Evolutionary conservation across 331 rosid genomes (phyloP), one percentile per base, ranked within the genome.

Genomic region (Rosa hybrid): DNA sequence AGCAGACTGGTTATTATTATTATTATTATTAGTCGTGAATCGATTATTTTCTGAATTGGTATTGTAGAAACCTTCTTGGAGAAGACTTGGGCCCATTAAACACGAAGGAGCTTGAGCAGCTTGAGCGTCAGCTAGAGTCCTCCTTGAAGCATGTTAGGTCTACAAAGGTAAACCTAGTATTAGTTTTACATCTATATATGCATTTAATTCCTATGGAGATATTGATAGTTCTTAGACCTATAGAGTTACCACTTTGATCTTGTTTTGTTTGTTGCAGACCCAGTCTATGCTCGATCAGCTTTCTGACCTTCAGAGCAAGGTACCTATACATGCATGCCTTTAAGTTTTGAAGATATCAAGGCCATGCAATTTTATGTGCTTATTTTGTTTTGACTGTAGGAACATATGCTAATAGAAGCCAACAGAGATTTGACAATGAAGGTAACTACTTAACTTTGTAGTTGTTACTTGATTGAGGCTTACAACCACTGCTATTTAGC

Each of bases 281-380:
- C 99, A 95, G 75, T 88, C 71, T 80, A 88, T 95, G 99, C 92
- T 95, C 80, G 99, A 93, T 91, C 98, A 90, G 85, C 92, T 95
- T 65, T 59, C 91, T 89, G 98, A 91, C 79, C 97, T 93, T 81
- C 98, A 95, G 78, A 91, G 83, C 80, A 91, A 88, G 98, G 99
- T 95, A 89, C 12, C 38, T 42, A 39, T 11, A 27, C 17, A 8
- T 27, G 41, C 39, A 23, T 74, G 30, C 16, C 75, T 71, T 20
- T 20, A 53, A 17, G 42, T 75, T 21, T 53, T 34, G 46, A 6
- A 10, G 21, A 75, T 67, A n/a, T 48, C 49, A 18, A 30, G 16
- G 72, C 63, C 46, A 30, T 77, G 38, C 50, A 63, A 14, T 6
- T 63, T 27, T 41, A 10, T 44, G 68, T 27, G 45, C 46, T 34